Base-by-base conservation (phyloP, 768 basidiomycete species). In the Boletus pseudopeckii region DNA sequence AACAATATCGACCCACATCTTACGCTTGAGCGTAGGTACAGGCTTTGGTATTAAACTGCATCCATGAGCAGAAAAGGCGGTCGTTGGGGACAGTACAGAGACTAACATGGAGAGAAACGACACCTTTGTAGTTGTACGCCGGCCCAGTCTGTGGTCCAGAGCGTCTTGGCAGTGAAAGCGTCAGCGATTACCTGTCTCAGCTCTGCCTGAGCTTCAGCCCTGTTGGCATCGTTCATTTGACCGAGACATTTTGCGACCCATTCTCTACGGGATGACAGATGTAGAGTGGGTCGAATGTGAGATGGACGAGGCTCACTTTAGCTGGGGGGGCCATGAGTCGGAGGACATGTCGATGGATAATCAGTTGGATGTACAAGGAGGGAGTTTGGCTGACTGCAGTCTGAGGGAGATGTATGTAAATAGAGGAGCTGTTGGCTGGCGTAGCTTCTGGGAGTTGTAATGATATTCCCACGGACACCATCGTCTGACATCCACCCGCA, bases 101-200 rank as follows among this genome's bases (percentile, higher is more conserved):
- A 54, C n/a, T 7, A 39, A 34, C 9, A 41, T 32, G 22, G 18
- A 43, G 26, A 39, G 47, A 51, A 22, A 53, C 48, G 52, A 50
- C 52, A 94, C 95, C 88, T 89, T 77, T 91, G 80, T 51, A 99
- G 77, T 72, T 96, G 89, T 33, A 94, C 81, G 32, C 81, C 86
- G 10, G 80, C 75, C 97, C 97, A 99, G 71, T 98, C 92, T 53
- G 89, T 96, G n/a, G 90, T 89, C 83, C 90, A 88, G 24, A 98
- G 78, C 1, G 88, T 81, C 68, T 90, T 85, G 66, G 84, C 79
- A 57, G 84, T 79, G 74, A 92, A 96, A 72, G 93, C 86, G 62
- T 93, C 84, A 82, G 90, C 88, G 72, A 99, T 97, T 81, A 93
- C 89, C 85, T 90, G 82, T 83, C 93, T 94, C 68, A 99, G 75